Evolutionary conservation across 2,329 filamentous ascomycete genomes (phyloP), one percentile per base, ranked within the genome.

Genomic region (Seiridium cupressi): DNA sequence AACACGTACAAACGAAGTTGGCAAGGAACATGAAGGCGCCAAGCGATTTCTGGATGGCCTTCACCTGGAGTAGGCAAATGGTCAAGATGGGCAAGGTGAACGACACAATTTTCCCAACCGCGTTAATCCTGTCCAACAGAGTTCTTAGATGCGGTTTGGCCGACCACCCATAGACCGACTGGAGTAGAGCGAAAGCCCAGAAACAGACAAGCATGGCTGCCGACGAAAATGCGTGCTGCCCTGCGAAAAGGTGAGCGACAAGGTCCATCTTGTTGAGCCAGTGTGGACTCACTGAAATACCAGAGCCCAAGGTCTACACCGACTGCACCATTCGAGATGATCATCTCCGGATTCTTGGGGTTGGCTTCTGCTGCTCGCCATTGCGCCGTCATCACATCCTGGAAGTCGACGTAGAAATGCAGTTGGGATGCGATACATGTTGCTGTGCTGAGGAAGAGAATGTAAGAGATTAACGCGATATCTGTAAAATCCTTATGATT

Each of bases 161-260:
- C 4, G 55, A 46, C 60, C 58, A 60, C n/a, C 59, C 64, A 32
- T 65, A 64, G 10, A 65, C 58, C 3, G 63, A 65, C 31, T 64
- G 61, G 6, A 60, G 51, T n/a, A 66, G 47, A 26, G 63, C 59
- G 38, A 65, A 63, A 2, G 63, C 63, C 63, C 63, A 64, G 47
- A 66, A 66, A 32, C 62, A 38, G 8, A 64, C 61, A 10, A 64
- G 47, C 34, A 58, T 65, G 7, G 64, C 54, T 31, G 59, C 59
- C 5, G 58, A 53, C 2, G 59, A 56, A n/a, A 60, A 63, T 1
- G 51, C 58, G 36, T 57, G 58, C 40, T 63, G 60, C 32, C 59
- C 60, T 63, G 36, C 4, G 13, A 10, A 10, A 3, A 4, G 34
- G 5, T n/a, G 13, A 18, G 3, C 3, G 7, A 9, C 7, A 8